Percentiles rank a stretch among this genome's conserved stretches.
Evolutionary conservation across 106 monocot genomes (phyloP).

Genomic region (Phalaenopsis equestris): DNA sequence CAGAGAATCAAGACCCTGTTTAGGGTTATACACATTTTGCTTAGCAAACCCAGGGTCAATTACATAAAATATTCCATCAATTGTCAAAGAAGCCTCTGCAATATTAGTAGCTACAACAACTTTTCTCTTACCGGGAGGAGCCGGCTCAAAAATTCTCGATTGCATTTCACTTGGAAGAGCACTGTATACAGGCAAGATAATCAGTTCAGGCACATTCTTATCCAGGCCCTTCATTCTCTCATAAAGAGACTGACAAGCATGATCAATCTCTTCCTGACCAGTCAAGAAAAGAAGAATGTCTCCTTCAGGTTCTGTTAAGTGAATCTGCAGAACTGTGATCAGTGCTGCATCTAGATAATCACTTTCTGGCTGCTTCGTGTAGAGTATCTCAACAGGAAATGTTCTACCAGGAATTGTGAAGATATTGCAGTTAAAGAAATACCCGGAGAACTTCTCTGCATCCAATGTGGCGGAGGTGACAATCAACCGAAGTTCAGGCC

Average conservation of each 20-base stretch:
- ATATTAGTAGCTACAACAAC: constrained; percentile 96
- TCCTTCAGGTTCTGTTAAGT: constrained; percentile 92
- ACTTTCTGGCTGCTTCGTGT: constrained; percentile 85
- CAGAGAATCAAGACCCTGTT: constrained; percentile 84
- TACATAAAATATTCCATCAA: constrained; percentile 92
- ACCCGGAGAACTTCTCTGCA: constrained; percentile 95
- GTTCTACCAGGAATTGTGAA: constrained; percentile 94
- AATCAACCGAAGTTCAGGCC: constrained; percentile 74
- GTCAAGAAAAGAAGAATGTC: constrained; percentile 87
- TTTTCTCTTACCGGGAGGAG: constrained; percentile 89
- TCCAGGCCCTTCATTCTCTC: constrained; percentile 95
- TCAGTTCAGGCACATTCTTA: constrained; percentile 88
- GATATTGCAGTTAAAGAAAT: constrained; percentile 90
- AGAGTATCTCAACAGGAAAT: constrained; percentile 91
- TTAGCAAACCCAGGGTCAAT: constrained; percentile 98
- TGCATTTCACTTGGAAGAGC: constrained; percentile 97
- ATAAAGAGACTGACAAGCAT: constrained; percentile 89
- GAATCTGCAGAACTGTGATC: constrained; percentile 88
- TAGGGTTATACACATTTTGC: constrained; percentile 91
- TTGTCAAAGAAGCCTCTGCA: constrained; percentile 89
- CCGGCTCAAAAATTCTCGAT: constrained; percentile 86
- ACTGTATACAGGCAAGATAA: constrained; percentile 96
- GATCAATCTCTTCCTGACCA: constrained; percentile 96
- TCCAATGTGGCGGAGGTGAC: constrained; percentile 92
- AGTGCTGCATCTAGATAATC: constrained; percentile 94